Conservation (phyloP, 148 eudicot genomes). For the Dianthus caryophyllus region DNA sequence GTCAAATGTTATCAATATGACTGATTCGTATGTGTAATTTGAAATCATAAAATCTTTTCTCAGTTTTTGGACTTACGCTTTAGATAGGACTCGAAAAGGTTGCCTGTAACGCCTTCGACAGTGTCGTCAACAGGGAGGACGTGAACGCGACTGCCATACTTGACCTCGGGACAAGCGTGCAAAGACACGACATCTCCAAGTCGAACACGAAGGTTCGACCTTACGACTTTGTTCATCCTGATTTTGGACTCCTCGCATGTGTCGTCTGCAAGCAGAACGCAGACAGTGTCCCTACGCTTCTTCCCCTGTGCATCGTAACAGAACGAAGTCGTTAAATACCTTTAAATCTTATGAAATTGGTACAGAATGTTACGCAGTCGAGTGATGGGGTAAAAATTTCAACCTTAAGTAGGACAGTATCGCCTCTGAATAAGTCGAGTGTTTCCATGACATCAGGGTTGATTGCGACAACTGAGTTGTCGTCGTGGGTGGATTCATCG, state of each 20-base stretch:
- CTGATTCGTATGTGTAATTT: no score
- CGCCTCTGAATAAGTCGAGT: slow-evolving; percentile 65
- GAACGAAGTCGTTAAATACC: no score
- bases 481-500: slow-evolving; percentile 64
- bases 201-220: slow-evolving; percentile 66
- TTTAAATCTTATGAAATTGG: no score
- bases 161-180: slow-evolving; percentile 63
- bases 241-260: slow-evolving; percentile 66
- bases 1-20: no score
- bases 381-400: no score
- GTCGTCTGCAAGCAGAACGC: slow-evolving; percentile 67
- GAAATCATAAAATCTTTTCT: no score
- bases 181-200: slow-evolving; percentile 81
- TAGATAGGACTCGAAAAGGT: slow-evolving; percentile 62
- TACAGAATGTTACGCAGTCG: no score
- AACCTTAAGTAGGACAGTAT: slow-evolving; percentile 51
- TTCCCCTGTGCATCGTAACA: slow-evolving; percentile 38
- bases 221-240: slow-evolving; percentile 71
- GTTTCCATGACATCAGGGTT: slow-evolving; percentile 63
- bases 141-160: slow-evolving; percentile 70
- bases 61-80: slow-evolving; percentile 47
- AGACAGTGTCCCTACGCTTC: slow-evolving; percentile 69
- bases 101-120: slow-evolving; percentile 69
- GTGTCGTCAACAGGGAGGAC: slow-evolving; percentile 79
- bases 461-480: slow-evolving; percentile 57